Evolutionary conservation across 805 yeast species (phyloP), one percentile per base, ranked within the genome.

Genomic region (Candida ascalaphidarum): DNA sequence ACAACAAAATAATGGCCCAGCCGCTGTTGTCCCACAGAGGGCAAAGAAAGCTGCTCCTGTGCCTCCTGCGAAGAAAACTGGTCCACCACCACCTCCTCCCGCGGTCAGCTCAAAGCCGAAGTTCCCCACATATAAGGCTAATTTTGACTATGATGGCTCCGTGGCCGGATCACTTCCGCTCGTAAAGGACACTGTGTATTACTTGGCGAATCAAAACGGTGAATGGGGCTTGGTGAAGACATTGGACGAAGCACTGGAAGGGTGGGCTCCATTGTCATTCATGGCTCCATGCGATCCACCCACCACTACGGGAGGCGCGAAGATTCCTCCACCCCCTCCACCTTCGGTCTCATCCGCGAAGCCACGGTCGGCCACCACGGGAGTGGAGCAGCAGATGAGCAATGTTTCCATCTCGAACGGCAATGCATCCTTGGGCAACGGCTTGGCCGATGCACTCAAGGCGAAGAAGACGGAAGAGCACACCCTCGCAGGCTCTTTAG

Each of bases 221-320:
- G 95, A 96, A 11, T 92, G 99, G 99, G 89, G 95, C 43, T 65
- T 92, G 33, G 96, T 86, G 7, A 81, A 81, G 50, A 65, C 74
- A 19, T 51, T 79, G 35, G 88, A 81, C 45, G 92, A 82, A 22
- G 48, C 78, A 1, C 71, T 63, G 32, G 92, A 86, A 51, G 99
- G 99, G 4, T 92, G 98, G 98, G 89, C 92, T 9, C 99, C 99
- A 10, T 80, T 92, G 14, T 82, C 88, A n/a, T 92, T 88, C 50
- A 74, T 89, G 46, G 75, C 65, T 13, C 74, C 72, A 35, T 70
- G 71, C 38, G 71, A 55, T 3, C 67, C 71, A 9, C 74, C 79
- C 21, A 54, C 61, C 0, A 53, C 50, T 10, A 46, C 47, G 3
- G 39, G 44, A 1, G 24, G 46, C 1, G 31, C 46, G 7, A 30